Evolutionary conservation across 148 eudicot genomes (phyloP).

Genomic region (Drosera capensis): DNA sequence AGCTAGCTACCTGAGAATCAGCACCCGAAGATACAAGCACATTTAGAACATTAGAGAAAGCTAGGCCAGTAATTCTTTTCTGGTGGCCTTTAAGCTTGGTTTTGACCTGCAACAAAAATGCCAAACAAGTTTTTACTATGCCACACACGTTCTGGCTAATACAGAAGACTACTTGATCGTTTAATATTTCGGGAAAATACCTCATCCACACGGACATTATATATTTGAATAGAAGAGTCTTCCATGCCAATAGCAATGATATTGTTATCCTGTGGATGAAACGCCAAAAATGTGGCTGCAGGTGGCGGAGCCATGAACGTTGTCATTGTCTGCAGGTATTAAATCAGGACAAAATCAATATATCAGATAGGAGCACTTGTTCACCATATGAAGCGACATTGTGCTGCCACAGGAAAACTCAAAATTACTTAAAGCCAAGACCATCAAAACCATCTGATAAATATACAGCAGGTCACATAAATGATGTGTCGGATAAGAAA

Average conservation of each 20-base stretch:
- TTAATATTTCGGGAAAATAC: slow-evolving; percentile 14
- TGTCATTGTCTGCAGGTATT: slow-evolving; percentile 40
- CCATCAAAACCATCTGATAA: too few species aligned
- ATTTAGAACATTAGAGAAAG: slow-evolving; percentile 39
- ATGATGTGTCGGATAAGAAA: too few species aligned
- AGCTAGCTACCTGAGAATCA: slow-evolving; percentile 42
- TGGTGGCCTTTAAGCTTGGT: slow-evolving; percentile 47
- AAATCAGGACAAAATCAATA: not conserved
- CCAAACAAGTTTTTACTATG: not conserved
- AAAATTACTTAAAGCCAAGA: too few species aligned
- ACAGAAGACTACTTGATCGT: too few species aligned
- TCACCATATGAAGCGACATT: too few species aligned
- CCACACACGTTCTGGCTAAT: not conserved
- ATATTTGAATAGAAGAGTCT: slow-evolving; percentile 46
- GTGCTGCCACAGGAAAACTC: too few species aligned
- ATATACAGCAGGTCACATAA: too few species aligned
- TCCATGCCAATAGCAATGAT: slow-evolving; percentile 53
- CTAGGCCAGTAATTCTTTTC: slow-evolving; percentile 55
- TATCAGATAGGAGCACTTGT: too few species aligned
- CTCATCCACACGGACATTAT: slow-evolving; percentile 49
- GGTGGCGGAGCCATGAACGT: slow-evolving; percentile 56
- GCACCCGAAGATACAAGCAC: slow-evolving; percentile 65
- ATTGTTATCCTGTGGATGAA: slow-evolving; percentile 60
- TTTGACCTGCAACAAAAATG: slow-evolving; percentile 18
- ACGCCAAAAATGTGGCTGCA: slow-evolving; percentile 48